Evolutionary conservation across 768 basidiomycete genomes (phyloP), one percentile per base, ranked within the genome.

Genomic region (Boletus rex-veris): DNA sequence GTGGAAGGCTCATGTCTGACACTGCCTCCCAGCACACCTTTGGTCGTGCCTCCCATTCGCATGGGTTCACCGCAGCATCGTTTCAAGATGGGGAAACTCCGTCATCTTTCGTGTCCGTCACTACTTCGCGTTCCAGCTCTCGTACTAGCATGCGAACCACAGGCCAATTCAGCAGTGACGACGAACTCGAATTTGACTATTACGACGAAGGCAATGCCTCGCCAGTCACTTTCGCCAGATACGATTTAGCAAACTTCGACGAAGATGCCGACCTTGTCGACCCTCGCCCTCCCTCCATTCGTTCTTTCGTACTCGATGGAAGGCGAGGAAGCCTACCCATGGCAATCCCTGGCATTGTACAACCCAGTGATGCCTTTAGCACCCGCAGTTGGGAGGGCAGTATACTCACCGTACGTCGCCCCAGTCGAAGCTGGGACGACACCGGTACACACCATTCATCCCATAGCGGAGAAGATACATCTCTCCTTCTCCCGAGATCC

Each of bases 321-420:
- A 75, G 83, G 51, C 74, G 80, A 53, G 81, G 81, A 12, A 86
- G 84, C 59, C 61, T 80, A 15, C 84, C 86, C n/a, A 80, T 85
- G 71, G 74, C 77, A 39, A 84, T 85, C 12, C 80, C 83, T 16
- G 76, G 74, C 16, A 63, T 67, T 5, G 24, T 53, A 2, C 64
- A 55, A 38, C 8, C 31, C 28, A 57, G 45, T n/a, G 59, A 67
- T 10, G 57, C 67, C 30, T 62, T 48, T 46, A 60, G 64, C 35
- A 63, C 68, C 45, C 75, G 81, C 33, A 77, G 80, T 51, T 74
- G 82, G 41, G 86, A 86, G 63, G 80, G 77, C 52, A 84, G 81
- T 61, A 64, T 81, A 35, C 74, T 76, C 38, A 85, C 83, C 11
- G 64, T 83, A n/a, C 78, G 84, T 49, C 75, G 84, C 18, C 78